Evolutionary conservation across 176 grass and related monocot genomes (phyloP), one percentile per base, ranked within the genome.

Genomic region (Lolium perenne): DNA sequence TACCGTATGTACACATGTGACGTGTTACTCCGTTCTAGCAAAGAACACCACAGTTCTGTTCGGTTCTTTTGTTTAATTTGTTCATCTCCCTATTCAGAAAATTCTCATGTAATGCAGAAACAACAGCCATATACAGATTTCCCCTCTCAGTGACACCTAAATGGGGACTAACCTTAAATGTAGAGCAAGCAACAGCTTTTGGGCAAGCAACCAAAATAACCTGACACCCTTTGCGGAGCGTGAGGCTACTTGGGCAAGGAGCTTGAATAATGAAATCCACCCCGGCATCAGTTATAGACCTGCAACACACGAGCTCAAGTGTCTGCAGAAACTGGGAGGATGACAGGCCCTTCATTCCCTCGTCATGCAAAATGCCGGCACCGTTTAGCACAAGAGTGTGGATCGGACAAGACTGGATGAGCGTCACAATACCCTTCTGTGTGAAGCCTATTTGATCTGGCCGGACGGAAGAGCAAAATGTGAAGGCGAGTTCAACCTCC

Each of bases 351-450:
- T 85, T 14, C 82, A 92, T 92, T 61, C 82, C 76, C 29, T 4
- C 14, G 18, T 88, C 86, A 64, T 83, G 17, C 48, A 92, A 89
- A 74, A 92, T 89, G 32, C n/a, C 83, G 7, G 73, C 53, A 57
- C 79, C 71, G 47, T 80, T 86, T 6, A 92, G 83, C 73, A 86
- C n/a, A 62, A 94, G 75, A 47, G 57, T 29, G 32, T 70, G 86
- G 25, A 94, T 79, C 3, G 90, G 85, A 83, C 92, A 94, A 1
- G 77, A 83, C 38, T 86, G 84, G 63, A 94, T 17, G 12, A 97
- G 76, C 7, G 3, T 71, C 65, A 86, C 47, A 66, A 97, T 81
- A 21, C 90, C 90, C 45, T 80, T 20, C 58, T 83, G 64, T 41
- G 86, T 92, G 69, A 92, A 89, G 70, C 77, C 84, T 67, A 82